Evolutionary conservation across 2,329 filamentous ascomycete genomes (phyloP), one percentile per base, ranked within the genome.

Genomic region (Epichloe gansuensis): DNA sequence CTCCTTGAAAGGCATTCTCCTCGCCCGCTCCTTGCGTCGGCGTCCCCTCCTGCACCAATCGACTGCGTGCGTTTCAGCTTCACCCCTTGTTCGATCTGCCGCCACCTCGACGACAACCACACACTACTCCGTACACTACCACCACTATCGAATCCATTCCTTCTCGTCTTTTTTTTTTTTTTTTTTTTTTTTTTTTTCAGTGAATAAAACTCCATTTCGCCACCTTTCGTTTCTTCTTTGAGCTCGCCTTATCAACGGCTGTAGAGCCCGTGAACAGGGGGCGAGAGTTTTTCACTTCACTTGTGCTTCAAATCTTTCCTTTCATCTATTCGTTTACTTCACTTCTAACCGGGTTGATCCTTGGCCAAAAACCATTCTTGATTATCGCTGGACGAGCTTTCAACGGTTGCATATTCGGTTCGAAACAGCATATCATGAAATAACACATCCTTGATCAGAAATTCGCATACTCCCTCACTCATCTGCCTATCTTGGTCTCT

Each of bases 291-390:
- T 1, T 5, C 23, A 15, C n/a, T 25, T 31, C n/a, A 12, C 17
- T 23, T 15, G 43, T 21, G 21, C 39, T 43, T 45, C 45, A 34
- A 44, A 46, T 52, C 55, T 58, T 55, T 57, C 56, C 54, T 52
- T 45, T 56, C 50, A 52, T 52, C 45, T 42, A 45, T 50, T 53
- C 48, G 56, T 56, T 50, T 52, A 43, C 56, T 54, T 57, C 56
- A 53, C 51, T 58, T 54, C 46, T 54, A 48, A 59, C 62, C 74
- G 75, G 77, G 77, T 80, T 79, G 77, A 80, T 70, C 76, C 76
- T 80, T 67, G 76, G 75, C 72, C 67, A 21, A 39, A n/a, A 15
- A 9, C 56, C 64, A 61, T 51, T 56, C 44, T 53, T 51, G 55
- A 56, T 45, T 42, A 23, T 23, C 53, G 53, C 50, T 47, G 50